Base-by-base conservation (phyloP, 768 basidiomycete species). In the Paxillus ammoniavirescens region DNA sequence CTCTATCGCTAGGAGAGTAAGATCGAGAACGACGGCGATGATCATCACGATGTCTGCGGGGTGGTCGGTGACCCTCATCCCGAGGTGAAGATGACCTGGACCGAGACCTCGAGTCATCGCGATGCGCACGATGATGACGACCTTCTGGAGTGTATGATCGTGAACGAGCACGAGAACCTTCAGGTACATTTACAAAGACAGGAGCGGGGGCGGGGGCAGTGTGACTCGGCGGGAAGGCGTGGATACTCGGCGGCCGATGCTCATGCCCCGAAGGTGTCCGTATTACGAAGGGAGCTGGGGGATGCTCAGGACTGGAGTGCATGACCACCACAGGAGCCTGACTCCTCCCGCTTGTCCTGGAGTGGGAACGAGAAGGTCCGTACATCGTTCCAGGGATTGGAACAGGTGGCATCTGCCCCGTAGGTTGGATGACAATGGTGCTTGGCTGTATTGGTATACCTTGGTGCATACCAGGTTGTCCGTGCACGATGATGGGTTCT, bases 221-320 rank as follows among this genome's bases (percentile, higher is more conserved):
- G 15, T 53, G 52, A 50, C 48, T 52, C 17, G 49, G 52, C 12
- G 56, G 61, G 47, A 58, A 65, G 18, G 56, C 65, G 23, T 62
- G 62, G 43, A 65, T 63, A 41, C 65, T 57, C 40, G 64, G 73
- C 14, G 66, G 62, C 44, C 56, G 61, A 26, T 13, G 60, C 26
- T 45, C n/a, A 38, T 53, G 58, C 14, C 42, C 23, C 21, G 58
- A 49, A 8, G 57, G 55, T 37, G 59, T 44, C 2, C 54, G 63
- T 14, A 65, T 47, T n/a, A 62, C 26, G 43, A 64, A 54, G 26
- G 67, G 56, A 43, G 62, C 47, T 23, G 69, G 68, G 49, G 64
- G 60, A 18, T 45, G 64, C 12, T 57, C 61, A n/a, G 36, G 65
- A 30, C 56, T 54, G 23, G 49, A 42, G 35, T 36, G 60, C 10